These are phyloP conservation scores for Rutstroemia sp. DNA, from an alignment of 2,329 filamentous ascomycete species.

Conservation along the genomic window DNA sequence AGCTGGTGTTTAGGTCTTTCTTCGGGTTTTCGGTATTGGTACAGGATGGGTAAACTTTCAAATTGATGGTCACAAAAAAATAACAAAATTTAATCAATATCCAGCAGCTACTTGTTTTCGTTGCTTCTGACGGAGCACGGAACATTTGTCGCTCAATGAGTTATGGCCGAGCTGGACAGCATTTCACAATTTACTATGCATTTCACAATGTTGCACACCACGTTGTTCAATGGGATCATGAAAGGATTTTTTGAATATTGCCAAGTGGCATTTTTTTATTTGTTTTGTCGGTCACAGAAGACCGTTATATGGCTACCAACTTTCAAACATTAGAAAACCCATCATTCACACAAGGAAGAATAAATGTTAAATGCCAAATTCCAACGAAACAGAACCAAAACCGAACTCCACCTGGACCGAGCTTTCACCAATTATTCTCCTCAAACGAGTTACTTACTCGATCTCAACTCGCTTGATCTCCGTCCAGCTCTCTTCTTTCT, in stretches of 20 bases:
- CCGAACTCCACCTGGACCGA: constrained; percentile 8
- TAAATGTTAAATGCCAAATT: not conserved
- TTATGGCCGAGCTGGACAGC: too few relatives aligned
- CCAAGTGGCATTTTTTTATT: constrained; percentile 20
- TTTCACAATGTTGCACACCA: too few relatives aligned
- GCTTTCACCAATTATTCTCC: constrained; percentile 2
- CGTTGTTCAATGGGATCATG: too few relatives aligned
- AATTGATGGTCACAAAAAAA: not conserved
- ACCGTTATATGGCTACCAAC: constrained; percentile 10
- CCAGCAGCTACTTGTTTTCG: too few relatives aligned
- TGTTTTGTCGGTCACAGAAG: constrained; percentile 11
- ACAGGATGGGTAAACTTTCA: not conserved
- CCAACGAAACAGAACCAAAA: not conserved
- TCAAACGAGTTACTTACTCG: constrained; percentile 24
- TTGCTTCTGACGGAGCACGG: too few relatives aligned
- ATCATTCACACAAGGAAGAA: not conserved
- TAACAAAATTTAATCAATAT: too few relatives aligned
- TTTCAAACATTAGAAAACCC: constrained; percentile 1
- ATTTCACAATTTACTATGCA: too few relatives aligned
- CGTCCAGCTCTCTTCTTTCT: constrained; percentile 50
- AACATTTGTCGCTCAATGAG: too few relatives aligned
- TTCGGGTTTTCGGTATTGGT: not conserved
- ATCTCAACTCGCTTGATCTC: constrained; percentile 55
- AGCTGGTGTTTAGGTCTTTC: constrained; percentile 5
- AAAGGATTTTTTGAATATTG: constrained; percentile 1